A percentile compares a stretch with the other conserved stretches of the same genome.
phyloP scores from a whole-genome alignment of 176 grass and related monocot genomes.

The Avena atlantica region DNA sequence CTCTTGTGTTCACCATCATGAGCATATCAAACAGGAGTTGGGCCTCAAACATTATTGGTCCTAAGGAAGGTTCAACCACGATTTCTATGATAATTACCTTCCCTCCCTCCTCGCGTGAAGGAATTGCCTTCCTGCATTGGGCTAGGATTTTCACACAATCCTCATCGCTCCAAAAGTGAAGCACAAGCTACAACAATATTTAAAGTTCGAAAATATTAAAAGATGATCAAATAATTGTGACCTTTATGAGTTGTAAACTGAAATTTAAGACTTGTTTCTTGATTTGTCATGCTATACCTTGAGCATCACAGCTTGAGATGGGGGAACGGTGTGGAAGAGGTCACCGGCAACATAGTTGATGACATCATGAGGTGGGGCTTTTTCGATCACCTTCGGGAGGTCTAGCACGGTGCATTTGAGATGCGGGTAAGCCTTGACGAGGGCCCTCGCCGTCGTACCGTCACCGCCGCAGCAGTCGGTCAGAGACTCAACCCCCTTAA shows the following conservation, averaged over 20 bases:
- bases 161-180: background rate
- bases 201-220: background rate
- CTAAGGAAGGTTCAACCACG: conserved; percentile 7
- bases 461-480: background rate
- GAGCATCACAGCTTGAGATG: conserved; percentile 26
- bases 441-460: background rate
- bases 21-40: conserved; percentile 6
- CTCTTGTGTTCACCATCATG: conserved; percentile 11
- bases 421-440: conserved; percentile 16
- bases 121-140: background rate
- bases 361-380: background rate
- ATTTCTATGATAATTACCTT: conserved; percentile 15
- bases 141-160: background rate
- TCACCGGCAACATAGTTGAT: background rate
- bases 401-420: background rate
- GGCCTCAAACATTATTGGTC: background rate
- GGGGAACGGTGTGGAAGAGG: background rate
- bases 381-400: background rate
- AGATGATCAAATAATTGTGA: background rate
- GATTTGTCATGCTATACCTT: background rate
- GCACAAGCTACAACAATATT: background rate
- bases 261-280: background rate
- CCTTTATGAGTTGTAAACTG: background rate
- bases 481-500: background rate
- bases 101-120: background rate